Evolutionary conservation across 2,329 filamentous ascomycete species (phyloP).

Genomic region (Colletotrichum agaves): DNA sequence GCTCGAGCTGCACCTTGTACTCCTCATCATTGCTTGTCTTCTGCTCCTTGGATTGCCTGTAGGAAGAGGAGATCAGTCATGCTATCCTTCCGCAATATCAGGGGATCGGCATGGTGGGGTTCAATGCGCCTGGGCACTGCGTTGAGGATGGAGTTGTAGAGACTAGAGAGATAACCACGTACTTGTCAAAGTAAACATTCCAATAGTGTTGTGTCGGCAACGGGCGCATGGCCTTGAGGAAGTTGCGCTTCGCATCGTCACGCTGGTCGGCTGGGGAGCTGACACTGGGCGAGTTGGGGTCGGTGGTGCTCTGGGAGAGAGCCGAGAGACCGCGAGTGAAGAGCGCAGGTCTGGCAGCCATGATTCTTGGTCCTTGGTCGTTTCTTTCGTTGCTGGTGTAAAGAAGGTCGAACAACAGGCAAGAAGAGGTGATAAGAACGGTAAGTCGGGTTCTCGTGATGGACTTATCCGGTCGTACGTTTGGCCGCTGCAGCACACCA

Average conservation of each 20-base stretch:
- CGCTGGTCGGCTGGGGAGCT: slow-evolving; percentile 78
- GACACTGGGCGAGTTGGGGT: slow-evolving; percentile 68
- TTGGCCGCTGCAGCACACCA: not conserved
- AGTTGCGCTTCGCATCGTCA: slow-evolving; percentile 85
- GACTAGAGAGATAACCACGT: slow-evolving; percentile 38
- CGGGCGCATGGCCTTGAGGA: slow-evolving; percentile 77
- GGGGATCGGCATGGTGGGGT: not conserved
- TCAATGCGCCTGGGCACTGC: not conserved
- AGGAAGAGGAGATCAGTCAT: not conserved
- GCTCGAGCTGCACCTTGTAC: slow-evolving; percentile 68
- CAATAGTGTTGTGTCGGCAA: slow-evolving; percentile 85
- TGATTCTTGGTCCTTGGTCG: slow-evolving; percentile 49
- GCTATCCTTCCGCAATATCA: not conserved
- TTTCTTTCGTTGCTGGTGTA: not conserved
- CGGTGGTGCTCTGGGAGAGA: slow-evolving; percentile 65
- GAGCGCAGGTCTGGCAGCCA: slow-evolving; percentile 67
- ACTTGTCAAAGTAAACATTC: slow-evolving; percentile 76
- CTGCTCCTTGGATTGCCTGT: slow-evolving; percentile 58
- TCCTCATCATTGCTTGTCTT: slow-evolving; percentile 49
- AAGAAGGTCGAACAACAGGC: slow-evolving; percentile 11
- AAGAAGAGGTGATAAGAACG: slow-evolving; percentile 14
- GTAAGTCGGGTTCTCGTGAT: slow-evolving; percentile 12
- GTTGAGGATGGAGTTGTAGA: not conserved
- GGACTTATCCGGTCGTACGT: slow-evolving; percentile 20
- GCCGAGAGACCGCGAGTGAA: slow-evolving; percentile 72